Conservation (phyloP, 2,329 filamentous ascomycete species). For the Stemphylium beticola region DNA sequence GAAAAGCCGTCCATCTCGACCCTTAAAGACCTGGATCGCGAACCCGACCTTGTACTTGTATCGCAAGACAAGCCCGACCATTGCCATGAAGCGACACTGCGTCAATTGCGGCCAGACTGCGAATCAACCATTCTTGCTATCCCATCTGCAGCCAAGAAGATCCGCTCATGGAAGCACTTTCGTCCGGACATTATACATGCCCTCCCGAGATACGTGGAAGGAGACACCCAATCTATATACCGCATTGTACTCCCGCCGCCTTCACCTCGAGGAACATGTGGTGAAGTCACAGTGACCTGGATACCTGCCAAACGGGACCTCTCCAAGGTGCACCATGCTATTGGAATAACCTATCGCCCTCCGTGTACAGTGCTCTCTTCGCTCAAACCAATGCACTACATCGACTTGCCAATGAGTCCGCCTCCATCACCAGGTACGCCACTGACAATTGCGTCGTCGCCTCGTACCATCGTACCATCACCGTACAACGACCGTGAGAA, state of each 20-base stretch:
- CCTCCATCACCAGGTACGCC: conserved; percentile 43
- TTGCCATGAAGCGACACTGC: conserved; percentile 72
- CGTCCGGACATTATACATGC: conserved; percentile 55
- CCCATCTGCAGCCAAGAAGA: conserved; percentile 67
- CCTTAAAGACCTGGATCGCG: conserved; percentile 58
- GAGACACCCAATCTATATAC: conserved; percentile 50
- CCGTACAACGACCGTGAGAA: conserved; percentile 46
- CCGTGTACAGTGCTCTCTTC: conserved; percentile 53
- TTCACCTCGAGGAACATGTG: conserved; percentile 59
- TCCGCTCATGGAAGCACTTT: conserved; percentile 73
- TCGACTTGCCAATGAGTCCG: conserved; percentile 48
- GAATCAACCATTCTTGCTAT: conserved; percentile 71
- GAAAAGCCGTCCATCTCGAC: conserved; percentile 63
- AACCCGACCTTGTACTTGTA: conserved; percentile 64
- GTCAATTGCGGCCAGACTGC: conserved; percentile 63
- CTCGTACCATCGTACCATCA: conserved; percentile 41
- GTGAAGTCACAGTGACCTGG: conserved; percentile 74
- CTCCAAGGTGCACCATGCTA: conserved; percentile 67
- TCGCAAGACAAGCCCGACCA: conserved; percentile 71
- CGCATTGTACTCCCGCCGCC: conserved; percentile 62
- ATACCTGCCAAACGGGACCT: conserved; percentile 67
- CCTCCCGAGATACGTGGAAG: conserved; percentile 52
- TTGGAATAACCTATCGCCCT: conserved; percentile 74
- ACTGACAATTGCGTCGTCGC: conserved; percentile 42
- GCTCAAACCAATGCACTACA: conserved; percentile 39